Base-by-base conservation (phyloP, 352 stramenopile species). In the Chrysophaeum taylorii region DNA sequence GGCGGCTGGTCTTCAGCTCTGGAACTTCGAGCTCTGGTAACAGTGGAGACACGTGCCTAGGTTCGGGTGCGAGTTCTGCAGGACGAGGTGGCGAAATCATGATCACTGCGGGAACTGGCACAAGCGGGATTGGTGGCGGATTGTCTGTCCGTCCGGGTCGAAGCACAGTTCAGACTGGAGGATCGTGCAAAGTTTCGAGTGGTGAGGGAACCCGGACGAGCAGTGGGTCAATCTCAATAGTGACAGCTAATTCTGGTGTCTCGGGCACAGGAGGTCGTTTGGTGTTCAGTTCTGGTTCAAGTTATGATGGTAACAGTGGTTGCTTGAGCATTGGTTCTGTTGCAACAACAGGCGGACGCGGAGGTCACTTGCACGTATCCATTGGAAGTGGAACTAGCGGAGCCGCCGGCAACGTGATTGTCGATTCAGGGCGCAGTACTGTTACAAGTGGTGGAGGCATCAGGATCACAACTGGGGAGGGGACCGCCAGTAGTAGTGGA, bases 71-170 rank as follows among this genome's bases (percentile, higher is more conserved):
- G 23, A 62, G 54, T 7, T 52, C 50, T 27, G 50, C 25, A 38
- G 72, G 72, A 29, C 54, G 50, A 37, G 72, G 72, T 27, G 72
- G 72, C 1, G 50, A 35, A 27, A 27, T 77, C 29, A 64, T 39
- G 18, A 27, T 87, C 27, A 29, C 18, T 25, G 77, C 80, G 36
- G 78, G 77, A 21, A 63, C 38, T 36, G 72, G 72, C 33, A 70
- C 68, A 33, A 73, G 62, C 61, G 69, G 72, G 9, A 4, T n/a
- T 31, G 57, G 57, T 25, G 57, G 57, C 2, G n/a, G n/a, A n/a
- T n/a, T n/a, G n/a, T n/a, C n/a, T n/a, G n/a, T n/a, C n/a, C n/a
- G n/a, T n/a, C n/a, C n/a, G n/a, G n/a, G n/a, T n/a, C n/a, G n/a
- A n/a, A n/a, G n/a, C n/a, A n/a, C n/a, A n/a, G n/a, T n/a, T n/a